Conservation (phyloP, 768 basidiomycete species). For the Steccherinum ochraceum region DNA sequence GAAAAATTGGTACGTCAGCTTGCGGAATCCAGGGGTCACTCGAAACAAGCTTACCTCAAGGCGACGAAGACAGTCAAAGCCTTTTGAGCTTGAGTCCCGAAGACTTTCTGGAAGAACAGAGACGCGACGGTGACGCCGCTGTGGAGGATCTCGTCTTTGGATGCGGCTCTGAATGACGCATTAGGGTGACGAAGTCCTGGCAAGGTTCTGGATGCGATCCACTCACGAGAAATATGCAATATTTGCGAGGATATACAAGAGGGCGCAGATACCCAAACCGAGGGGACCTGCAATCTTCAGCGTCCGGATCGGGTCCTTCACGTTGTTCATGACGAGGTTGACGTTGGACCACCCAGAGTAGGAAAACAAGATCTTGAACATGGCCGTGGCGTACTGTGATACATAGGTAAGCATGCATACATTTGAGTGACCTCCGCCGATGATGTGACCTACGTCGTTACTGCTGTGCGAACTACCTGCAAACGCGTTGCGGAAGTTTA, state of each 20-base stretch:
- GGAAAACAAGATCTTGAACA: conserved; percentile 48
- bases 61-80: conserved; percentile 52
- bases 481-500: conserved; percentile 54
- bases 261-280: conserved; percentile 47
- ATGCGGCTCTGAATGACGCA: conserved; percentile 27
- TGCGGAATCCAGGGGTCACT: neutral
- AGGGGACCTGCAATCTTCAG: conserved; percentile 58
- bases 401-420: neutral
- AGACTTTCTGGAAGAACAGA: conserved; percentile 54
- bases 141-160: conserved; percentile 41
- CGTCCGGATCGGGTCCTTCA: conserved; percentile 52
- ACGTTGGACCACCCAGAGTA: conserved; percentile 50
- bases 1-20: neutral
- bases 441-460: conserved; percentile 32
- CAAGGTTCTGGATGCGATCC: neutral
- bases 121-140: conserved; percentile 51
- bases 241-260: conserved; percentile 50
- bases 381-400: conserved; percentile 50
- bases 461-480: conserved; percentile 46
- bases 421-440: neutral
- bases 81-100: conserved; percentile 44
- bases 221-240: conserved; percentile 49
- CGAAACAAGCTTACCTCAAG: no score
- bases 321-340: conserved; percentile 56
- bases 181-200: neutral